Percentiles rank a stretch among this genome's conserved stretches.
These are phyloP conservation scores for Penicillium canescens DNA, from an alignment of 495 filamentous ascomycete species.

Conservation along the genomic window DNA sequence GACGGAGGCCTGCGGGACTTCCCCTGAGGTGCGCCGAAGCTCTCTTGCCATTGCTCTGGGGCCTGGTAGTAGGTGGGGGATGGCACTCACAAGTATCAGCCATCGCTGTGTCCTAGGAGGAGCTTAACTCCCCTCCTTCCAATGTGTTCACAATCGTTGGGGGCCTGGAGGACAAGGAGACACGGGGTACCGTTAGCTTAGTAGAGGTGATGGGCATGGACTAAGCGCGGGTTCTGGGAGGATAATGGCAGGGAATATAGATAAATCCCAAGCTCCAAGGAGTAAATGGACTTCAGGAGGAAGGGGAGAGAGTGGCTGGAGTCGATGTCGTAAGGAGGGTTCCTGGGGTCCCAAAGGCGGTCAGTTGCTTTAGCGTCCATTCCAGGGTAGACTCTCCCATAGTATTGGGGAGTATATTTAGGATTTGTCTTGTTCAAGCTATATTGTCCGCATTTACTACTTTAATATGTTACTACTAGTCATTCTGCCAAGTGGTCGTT, in stretches of 20 bases:
- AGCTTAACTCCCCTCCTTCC: constrained; percentile 34
- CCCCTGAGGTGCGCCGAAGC: constrained; percentile 31
- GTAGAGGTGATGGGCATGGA: constrained; percentile 34
- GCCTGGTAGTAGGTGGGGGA: neutral
- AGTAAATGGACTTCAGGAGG: constrained; percentile 6
- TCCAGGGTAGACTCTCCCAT: constrained; percentile 10
- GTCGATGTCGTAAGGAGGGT: constrained; percentile 26
- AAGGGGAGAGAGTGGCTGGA: constrained; percentile 24
- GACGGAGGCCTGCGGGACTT: constrained; percentile 21
- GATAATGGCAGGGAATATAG: constrained; percentile 1
- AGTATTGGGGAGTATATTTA: neutral
- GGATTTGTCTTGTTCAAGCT: too few relatives aligned
- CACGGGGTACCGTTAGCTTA: constrained; percentile 25
- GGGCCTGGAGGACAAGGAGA: constrained; percentile 17
- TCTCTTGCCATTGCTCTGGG: constrained; percentile 1
- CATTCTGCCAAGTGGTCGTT: too few relatives aligned
- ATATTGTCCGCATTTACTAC: too few relatives aligned
- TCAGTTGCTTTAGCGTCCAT: constrained; percentile 29
- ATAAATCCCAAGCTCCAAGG: constrained; percentile 7
- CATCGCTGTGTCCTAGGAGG: constrained; percentile 39
- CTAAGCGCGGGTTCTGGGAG: constrained; percentile 24
- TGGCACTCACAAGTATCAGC: constrained; percentile 39
- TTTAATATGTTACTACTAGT: too few relatives aligned
- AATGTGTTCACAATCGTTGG: constrained; percentile 21
- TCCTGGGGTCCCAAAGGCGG: constrained; percentile 21